phyloP scores from a whole-genome alignment of 257 asterid genomes.

The Lithospermum erythrorhizon region DNA sequence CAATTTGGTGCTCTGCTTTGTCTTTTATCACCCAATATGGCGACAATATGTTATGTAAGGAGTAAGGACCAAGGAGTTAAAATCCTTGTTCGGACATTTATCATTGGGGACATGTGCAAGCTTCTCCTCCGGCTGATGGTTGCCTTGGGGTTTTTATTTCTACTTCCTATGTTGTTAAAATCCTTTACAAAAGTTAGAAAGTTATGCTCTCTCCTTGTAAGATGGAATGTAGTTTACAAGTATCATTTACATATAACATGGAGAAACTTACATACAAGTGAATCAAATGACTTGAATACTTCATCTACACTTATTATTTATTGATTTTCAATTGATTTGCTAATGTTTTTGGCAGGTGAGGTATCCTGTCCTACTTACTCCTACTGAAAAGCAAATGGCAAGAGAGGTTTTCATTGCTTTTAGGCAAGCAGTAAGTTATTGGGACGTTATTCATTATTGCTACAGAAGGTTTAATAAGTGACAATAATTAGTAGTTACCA shows the following conservation, averaged over 20 bases:
- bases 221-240: not conserved
- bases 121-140: not conserved
- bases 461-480: not conserved
- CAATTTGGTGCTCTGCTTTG: too few relatives aligned
- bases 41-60: too few relatives aligned
- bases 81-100: too few relatives aligned
- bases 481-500: not conserved
- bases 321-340: not conserved
- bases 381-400: conserved; percentile 88
- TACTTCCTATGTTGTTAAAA: not conserved
- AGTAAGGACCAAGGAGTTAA: too few relatives aligned
- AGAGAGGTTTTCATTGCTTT: conserved; percentile 94
- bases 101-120: too few relatives aligned
- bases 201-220: not conserved
- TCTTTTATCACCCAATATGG: too few relatives aligned
- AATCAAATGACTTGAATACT: not conserved
- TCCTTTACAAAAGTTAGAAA: too few relatives aligned
- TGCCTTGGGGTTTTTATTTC: not conserved
- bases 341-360: conserved; percentile 54
- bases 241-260: not conserved
- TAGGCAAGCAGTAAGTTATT: conserved; percentile 81
- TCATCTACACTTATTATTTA: not conserved
- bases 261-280: not conserved
- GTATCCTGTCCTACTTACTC: conserved; percentile 96
- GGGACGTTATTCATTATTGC: not conserved